Evolutionary conservation across 306 rosid species (phyloP).

Genomic region (Fagus sylvatica): DNA sequence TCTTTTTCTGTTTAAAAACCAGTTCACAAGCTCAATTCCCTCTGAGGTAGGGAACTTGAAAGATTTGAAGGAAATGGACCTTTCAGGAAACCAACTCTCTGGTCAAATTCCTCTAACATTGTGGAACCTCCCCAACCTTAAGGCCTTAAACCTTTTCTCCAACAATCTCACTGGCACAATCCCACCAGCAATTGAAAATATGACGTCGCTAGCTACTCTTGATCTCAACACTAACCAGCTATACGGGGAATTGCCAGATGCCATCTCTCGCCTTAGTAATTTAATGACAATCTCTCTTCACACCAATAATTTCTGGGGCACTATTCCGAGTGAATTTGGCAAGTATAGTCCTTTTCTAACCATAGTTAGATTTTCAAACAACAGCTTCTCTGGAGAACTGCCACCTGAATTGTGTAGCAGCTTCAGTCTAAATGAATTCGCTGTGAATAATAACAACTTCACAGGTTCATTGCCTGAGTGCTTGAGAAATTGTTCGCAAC

Average conservation of each 20-base stretch:
- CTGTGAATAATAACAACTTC: conserved; percentile 49
- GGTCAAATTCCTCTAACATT: conserved; percentile 49
- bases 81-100: conserved; percentile 41
- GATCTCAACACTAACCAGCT: conserved; percentile 47
- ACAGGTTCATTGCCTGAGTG: conserved; percentile 61
- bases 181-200: conserved; percentile 57
- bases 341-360: conserved; percentile 41
- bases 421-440: conserved; percentile 12
- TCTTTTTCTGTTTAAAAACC: conserved; percentile 38
- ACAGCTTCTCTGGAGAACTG: conserved; percentile 68
- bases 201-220: conserved; percentile 36
- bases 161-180: conserved; percentile 54
- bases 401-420: conserved; percentile 59
- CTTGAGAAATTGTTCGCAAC: conserved; percentile 52
- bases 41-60: conserved; percentile 44
- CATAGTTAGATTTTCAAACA: conserved; percentile 46
- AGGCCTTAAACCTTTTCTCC: conserved; percentile 28
- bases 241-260: conserved; percentile 51
- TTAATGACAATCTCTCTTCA: conserved; percentile 43
- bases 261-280: conserved; percentile 31
- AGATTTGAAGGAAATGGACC: conserved; percentile 34
- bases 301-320: conserved; percentile 53
- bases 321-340: conserved; percentile 60
- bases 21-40: conserved; percentile 43
- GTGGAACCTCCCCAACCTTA: conserved; percentile 45